Conservation (phyloP, 2,329 filamentous ascomycete genomes). For the Aspergillus calidoustus region DNA sequence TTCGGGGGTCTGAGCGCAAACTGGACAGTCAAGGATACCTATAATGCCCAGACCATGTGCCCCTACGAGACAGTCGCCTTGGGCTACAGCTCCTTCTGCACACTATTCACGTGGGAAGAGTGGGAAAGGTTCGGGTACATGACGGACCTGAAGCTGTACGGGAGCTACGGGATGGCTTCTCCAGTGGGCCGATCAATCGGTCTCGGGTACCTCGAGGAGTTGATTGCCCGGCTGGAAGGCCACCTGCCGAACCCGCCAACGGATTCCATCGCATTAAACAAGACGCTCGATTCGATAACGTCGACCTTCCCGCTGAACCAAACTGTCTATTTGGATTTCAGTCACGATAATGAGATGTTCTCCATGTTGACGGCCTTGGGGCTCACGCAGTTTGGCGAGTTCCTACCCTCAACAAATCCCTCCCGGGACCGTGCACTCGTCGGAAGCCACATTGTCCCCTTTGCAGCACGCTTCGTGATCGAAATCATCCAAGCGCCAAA, state of each 20-base stretch:
- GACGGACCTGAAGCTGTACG: too few species aligned
- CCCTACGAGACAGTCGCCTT: slow-evolving; percentile 79
- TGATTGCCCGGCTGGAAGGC: too few species aligned
- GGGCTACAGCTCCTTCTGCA: slow-evolving; percentile 74
- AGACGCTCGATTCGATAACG: too few species aligned
- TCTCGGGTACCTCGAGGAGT: slow-evolving; percentile 53
- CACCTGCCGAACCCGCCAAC: too few species aligned
- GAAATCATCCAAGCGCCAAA: slow-evolving; percentile 70
- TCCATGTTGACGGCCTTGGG: slow-evolving; percentile 73
- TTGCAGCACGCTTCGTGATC: slow-evolving; percentile 73
- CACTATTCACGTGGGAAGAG: slow-evolving; percentile 74
- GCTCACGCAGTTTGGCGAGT: slow-evolving; percentile 66
- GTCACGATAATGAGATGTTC: slow-evolving; percentile 75
- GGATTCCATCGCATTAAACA: too few species aligned
- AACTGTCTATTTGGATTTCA: slow-evolving; percentile 79
- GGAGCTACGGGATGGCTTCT: too few species aligned
- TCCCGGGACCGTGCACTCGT: slow-evolving; percentile 47
- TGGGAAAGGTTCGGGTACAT: slow-evolving; percentile 61
- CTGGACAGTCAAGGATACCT: slow-evolving; percentile 67
- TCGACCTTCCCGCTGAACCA: too few species aligned
- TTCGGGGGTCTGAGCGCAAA: slow-evolving; percentile 44
- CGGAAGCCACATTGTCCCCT: slow-evolving; percentile 69
- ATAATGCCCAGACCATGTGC: slow-evolving; percentile 74
- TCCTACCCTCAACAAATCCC: slow-evolving; percentile 38
- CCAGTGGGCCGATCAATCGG: too few species aligned